Evolutionary conservation across 768 basidiomycete species (phyloP).

Genomic region (Ramaria sp.): DNA sequence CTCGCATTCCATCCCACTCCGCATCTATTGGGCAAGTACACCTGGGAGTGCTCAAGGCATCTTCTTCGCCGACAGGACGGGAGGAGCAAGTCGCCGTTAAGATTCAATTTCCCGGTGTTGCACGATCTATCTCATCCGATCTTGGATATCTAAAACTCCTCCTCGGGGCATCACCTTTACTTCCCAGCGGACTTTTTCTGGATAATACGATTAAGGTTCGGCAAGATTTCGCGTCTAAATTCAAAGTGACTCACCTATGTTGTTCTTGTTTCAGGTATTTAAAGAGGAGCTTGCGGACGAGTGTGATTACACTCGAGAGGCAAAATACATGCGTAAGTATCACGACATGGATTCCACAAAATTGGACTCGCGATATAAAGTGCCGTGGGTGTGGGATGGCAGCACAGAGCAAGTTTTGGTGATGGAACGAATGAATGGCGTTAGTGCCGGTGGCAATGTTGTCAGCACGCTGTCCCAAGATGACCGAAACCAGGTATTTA

Average conservation of each 20-base stretch:
- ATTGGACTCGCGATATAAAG: constrained; percentile 56
- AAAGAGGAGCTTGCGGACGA: constrained; percentile 85
- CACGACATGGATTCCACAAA: constrained; percentile 39
- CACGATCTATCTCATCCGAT: constrained; percentile 78
- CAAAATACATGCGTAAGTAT: constrained; percentile 56
- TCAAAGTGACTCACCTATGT: background rate
- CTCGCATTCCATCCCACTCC: constrained; percentile 83
- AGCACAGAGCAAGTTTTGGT: constrained; percentile 79
- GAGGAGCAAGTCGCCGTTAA: constrained; percentile 63
- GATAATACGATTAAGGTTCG: constrained; percentile 71
- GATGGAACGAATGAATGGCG: constrained; percentile 77
- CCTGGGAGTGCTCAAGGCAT: constrained; percentile 47
- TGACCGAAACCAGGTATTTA: constrained; percentile 61
- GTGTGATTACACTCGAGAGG: constrained; percentile 84
- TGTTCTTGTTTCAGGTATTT: constrained; percentile 50
- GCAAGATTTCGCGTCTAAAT: background rate
- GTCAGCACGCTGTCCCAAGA: constrained; percentile 45
- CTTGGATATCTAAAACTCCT: constrained; percentile 76
- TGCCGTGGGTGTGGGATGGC: constrained; percentile 79
- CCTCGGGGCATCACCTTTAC: constrained; percentile 64
- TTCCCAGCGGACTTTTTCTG: constrained; percentile 85
- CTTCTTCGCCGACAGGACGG: constrained; percentile 41
- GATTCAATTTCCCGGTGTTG: constrained; percentile 92
- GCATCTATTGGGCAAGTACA: constrained; percentile 99
- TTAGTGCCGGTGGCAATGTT: constrained; percentile 62